Percentiles rank a stretch among this genome's conserved stretches.
phyloP scores from a whole-genome alignment of 1,284 basidiomycete genomes.

The Trametes hirsuta region DNA sequence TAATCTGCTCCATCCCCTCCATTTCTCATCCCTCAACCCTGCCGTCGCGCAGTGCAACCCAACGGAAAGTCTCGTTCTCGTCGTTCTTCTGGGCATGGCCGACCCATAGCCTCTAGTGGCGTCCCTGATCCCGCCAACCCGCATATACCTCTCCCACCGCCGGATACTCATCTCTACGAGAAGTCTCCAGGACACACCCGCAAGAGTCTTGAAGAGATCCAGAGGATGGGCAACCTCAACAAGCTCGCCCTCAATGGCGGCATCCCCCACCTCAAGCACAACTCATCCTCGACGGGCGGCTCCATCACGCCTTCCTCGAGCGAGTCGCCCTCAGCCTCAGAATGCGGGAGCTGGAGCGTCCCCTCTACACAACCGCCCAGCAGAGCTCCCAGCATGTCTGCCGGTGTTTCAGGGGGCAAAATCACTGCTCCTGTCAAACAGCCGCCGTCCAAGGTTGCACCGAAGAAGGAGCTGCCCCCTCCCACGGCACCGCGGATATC shows the following conservation, averaged over 20 bases:
- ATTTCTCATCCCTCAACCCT: conserved; percentile 11
- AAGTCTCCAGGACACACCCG: conserved; percentile 62
- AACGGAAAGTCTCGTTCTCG: conserved; percentile 23
- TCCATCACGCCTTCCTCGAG: conserved; percentile 42
- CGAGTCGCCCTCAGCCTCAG: conserved; percentile 54
- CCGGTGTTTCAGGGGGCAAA: conserved; percentile 56
- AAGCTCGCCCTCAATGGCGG: conserved; percentile 22
- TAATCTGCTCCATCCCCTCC: conserved; percentile 28
- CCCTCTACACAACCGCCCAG: conserved; percentile 64
- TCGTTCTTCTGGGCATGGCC: conserved; percentile 19
- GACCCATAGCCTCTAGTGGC: conserved; percentile 21
- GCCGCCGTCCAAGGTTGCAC: conserved; percentile 29
- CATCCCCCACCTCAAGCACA: conserved; percentile 32
- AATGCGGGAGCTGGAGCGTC: conserved; percentile 62
- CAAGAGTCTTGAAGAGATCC: conserved; percentile 42
- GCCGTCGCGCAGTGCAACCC: conserved; percentile 5
- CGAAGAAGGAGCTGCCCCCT: conserved; percentile 29
- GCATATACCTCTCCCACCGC: conserved; percentile 57
- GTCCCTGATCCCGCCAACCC: conserved; percentile 15
- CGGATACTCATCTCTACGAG: conserved; percentile 51
- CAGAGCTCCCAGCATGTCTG: conserved; percentile 49
- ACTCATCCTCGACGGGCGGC: conserved; percentile 38
- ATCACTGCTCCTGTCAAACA: conserved; percentile 28
- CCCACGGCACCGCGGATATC: conserved; percentile 33
- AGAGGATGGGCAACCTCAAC: conserved; percentile 18